Evolutionary conservation across 768 basidiomycete species (phyloP), one percentile per base, ranked within the genome.

Genomic region (Pholiota conissans): DNA sequence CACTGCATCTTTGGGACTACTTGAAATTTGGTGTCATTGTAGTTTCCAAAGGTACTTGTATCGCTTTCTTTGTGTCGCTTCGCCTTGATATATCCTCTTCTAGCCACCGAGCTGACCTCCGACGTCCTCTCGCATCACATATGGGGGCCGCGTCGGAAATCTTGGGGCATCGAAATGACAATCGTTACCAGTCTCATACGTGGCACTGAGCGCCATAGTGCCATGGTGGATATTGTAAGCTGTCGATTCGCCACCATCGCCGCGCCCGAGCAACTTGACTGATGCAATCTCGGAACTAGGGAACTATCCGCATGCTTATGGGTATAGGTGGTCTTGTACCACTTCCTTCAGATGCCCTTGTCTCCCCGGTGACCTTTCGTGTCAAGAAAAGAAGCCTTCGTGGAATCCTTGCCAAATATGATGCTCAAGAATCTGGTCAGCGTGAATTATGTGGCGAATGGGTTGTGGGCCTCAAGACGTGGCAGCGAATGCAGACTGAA

Each of bases 161-260:
- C 89, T 5, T 99, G 96, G 96, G 93, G 95, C 0, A 86, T 95
- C 52, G 90, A 92, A 73, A 93, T 98, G 91, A 95, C 95, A 2
- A 80, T 96, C 28, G 82, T 93, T 13, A 84, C 84, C n/a, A 85
- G 84, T 57, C 80, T 96, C 65, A 90, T 95, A 80, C 85, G 95
- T 53, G 91, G 93, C 37, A 84, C 90, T 29, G 87, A 87, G 13
- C 80, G 84, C 29, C 91, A 95, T 70, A 88, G 90, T 9, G 84
- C 87, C 40, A 79, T 99, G 13, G 86, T 91, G 4, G 91, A 96
- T 64, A 87, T 98, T 45, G 89, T 90, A 58, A 63, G 83, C 42
- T 11, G 42, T 18, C 22, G 22, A 45, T 22, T 22, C 24, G 9
- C 40, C 42, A 24, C 5, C 42, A 45, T 45, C 22, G 18, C 42